Evolutionary conservation across 208 protist species (phyloP).

Genomic region (Trypanosoma rangeli): DNA sequence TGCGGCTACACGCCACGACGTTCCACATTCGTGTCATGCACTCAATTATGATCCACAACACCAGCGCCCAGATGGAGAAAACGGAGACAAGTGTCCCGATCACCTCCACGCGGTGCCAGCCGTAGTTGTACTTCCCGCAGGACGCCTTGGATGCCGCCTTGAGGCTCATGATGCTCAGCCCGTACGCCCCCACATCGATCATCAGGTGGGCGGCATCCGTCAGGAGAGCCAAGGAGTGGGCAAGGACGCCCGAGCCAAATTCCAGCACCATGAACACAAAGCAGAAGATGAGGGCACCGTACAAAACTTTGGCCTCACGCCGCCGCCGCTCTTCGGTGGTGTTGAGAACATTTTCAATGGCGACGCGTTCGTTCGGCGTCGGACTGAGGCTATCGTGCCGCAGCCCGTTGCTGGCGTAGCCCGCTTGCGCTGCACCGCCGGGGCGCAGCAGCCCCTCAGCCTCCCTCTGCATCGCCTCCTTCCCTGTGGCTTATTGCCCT

Average conservation of each 20-base stretch:
- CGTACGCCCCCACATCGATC: slow-evolving; percentile 88
- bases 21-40: slow-evolving; percentile 59
- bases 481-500: neutral
- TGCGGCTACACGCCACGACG: slow-evolving; percentile 59
- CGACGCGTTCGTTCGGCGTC: slow-evolving; percentile 20
- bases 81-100: slow-evolving; percentile 88
- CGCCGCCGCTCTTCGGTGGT: slow-evolving; percentile 47
- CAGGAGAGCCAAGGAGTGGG: slow-evolving; percentile 87
- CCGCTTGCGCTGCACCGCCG: neutral
- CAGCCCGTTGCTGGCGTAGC: slow-evolving; percentile 24
- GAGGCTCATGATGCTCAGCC: slow-evolving; percentile 80
- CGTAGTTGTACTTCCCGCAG: slow-evolving; percentile 83
- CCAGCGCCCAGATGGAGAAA: slow-evolving; percentile 89
- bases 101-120: slow-evolving; percentile 90
- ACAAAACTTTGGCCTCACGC: slow-evolving; percentile 67
- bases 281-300: slow-evolving; percentile 60
- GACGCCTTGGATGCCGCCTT: slow-evolving; percentile 57
- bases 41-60: slow-evolving; percentile 82
- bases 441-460: slow-evolving; percentile 5
- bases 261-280: slow-evolving; percentile 90
- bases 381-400: slow-evolving; percentile 5
- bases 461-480: slow-evolving; percentile 14
- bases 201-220: slow-evolving; percentile 90
- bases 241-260: slow-evolving; percentile 70
- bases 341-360: slow-evolving; percentile 26